These are phyloP conservation scores for Chaetomium tenue DNA, from an alignment of 495 filamentous ascomycete species.

Conservation along the genomic window DNA sequence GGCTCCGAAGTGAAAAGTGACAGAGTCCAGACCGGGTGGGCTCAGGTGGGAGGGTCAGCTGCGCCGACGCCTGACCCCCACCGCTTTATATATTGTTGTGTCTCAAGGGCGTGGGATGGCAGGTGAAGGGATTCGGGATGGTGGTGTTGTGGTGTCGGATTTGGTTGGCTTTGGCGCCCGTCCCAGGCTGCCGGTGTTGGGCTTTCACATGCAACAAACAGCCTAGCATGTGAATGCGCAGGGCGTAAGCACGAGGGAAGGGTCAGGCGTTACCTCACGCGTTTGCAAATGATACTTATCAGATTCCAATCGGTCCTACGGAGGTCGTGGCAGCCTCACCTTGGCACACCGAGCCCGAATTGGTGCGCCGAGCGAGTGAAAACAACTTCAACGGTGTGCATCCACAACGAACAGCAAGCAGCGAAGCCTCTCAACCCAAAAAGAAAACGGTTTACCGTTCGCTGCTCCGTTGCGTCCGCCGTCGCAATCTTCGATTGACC, in stretches of 20 bases:
- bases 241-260: conserved; percentile 4
- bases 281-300: not conserved
- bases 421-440: no score
- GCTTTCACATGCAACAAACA: not conserved
- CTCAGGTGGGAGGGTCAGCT: conserved; percentile 13
- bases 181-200: not conserved
- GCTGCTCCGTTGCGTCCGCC: no score
- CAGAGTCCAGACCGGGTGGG: no score
- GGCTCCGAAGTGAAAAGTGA: no score
- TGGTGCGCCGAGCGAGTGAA: not conserved
- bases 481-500: no score
- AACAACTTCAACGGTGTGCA: no score
- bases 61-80: not conserved
- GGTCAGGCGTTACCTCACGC: not conserved
- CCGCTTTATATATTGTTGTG: not conserved
- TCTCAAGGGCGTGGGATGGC: not conserved
- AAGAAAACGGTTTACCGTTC: not conserved
- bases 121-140: not conserved
- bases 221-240: not conserved
- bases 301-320: not conserved
- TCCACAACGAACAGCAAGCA: no score
- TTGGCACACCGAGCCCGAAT: not conserved
- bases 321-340: not conserved
- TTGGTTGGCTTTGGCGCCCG: conserved; percentile 1
- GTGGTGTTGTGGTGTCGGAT: not conserved